Evolutionary conservation across 257 asterid species (phyloP).

Genomic region (Solanum habrochaites): DNA sequence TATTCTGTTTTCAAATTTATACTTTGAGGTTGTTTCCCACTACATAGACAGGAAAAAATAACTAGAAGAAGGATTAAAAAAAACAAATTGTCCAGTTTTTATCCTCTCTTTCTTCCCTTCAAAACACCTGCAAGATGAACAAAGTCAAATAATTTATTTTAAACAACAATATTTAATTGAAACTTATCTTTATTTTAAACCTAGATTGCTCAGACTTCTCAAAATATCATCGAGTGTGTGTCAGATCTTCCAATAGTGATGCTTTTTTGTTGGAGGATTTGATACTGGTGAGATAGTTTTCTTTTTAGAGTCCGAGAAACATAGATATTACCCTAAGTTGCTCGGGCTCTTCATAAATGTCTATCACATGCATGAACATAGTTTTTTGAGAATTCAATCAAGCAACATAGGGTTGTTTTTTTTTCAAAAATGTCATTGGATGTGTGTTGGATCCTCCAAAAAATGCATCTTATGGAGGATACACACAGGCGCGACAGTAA

Average conservation of each 20-base stretch:
- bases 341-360: not conserved
- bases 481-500: not conserved
- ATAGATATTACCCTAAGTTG: not conserved
- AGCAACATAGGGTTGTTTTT: not conserved
- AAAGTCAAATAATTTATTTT: not conserved
- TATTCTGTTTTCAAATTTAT: not conserved
- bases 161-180: not conserved
- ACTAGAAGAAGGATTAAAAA: slow-evolving; percentile 8
- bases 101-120: slow-evolving; percentile 48
- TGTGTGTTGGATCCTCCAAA: not conserved
- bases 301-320: not conserved
- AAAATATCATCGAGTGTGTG: not conserved
- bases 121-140: slow-evolving; percentile 26
- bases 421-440: not conserved
- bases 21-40: slow-evolving; percentile 56
- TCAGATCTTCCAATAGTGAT: not conserved
- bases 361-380: not conserved
- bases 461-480: not conserved
- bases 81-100: slow-evolving; percentile 8
- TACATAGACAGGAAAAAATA: slow-evolving; percentile 42
- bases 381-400: not conserved
- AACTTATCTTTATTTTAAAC: not conserved
- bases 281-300: not conserved
- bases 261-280: not conserved
- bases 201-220: not conserved